Conservation (phyloP, 2,329 filamentous ascomycete species). For the Cladosporium sp. region DNA sequence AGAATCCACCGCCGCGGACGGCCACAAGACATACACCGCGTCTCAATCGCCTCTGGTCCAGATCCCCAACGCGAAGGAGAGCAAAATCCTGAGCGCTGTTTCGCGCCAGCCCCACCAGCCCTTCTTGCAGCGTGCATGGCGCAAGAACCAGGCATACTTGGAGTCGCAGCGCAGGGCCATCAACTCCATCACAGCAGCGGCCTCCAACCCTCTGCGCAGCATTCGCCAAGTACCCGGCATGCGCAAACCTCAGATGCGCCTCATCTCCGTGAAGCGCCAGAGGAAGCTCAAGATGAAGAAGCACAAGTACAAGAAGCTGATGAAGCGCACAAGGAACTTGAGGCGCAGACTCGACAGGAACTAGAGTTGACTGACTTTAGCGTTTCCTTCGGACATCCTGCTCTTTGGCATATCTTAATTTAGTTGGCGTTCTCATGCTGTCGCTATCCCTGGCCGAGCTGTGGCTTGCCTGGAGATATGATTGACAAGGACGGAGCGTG, state of each 20-base stretch:
- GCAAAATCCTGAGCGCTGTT: conserved; percentile 17
- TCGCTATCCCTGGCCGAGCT: not conserved
- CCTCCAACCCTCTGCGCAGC: conserved; percentile 16
- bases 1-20: conserved; percentile 54
- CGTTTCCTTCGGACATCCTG: not conserved
- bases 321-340: conserved; percentile 86
- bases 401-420: conserved; percentile 12
- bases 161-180: conserved; percentile 26
- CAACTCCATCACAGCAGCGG: conserved; percentile 14
- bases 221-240: conserved; percentile 26
- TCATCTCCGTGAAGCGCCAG: conserved; percentile 90
- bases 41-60: conserved; percentile 46
- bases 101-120: conserved; percentile 38
- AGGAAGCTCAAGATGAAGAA: conserved; percentile 99
- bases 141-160: conserved; percentile 60
- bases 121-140: conserved; percentile 71
- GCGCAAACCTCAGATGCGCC: conserved; percentile 60
- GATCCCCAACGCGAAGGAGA: conserved; percentile 13
- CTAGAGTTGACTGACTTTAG: not conserved
- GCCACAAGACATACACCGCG: conserved; percentile 55
- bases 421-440: conserved; percentile 10
- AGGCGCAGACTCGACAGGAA: conserved; percentile 71
- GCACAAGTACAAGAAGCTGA: conserved; percentile 99
- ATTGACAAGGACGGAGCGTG: conserved; percentile 10
- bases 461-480: not conserved